Evolutionary conservation across 192 early-diverging fungal genomes (phyloP).

Genomic region (Rhizophagus clarus): DNA sequence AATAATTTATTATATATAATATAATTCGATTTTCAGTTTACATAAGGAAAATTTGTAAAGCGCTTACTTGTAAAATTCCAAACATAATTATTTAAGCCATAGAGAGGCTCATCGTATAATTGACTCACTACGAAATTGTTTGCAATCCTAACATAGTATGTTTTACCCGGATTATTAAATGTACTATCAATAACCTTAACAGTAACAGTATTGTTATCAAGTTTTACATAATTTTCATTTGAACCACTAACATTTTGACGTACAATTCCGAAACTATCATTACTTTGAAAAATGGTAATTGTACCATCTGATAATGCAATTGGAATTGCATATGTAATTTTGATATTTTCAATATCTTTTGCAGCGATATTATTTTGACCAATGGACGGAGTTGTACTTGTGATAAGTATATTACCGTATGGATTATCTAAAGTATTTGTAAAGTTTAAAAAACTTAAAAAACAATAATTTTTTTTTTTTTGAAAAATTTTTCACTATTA

Average conservation of each 20-base stretch:
- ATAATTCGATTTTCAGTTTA: background rate
- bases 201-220: background rate
- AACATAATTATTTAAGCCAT: background rate
- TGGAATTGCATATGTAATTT: background rate
- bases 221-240: background rate
- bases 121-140: slow-evolving; percentile 18
- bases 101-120: background rate
- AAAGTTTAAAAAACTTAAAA: background rate
- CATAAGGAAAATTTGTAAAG: background rate
- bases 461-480: background rate
- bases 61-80: slow-evolving; percentile 2
- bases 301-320: background rate
- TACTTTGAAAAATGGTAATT: slow-evolving; percentile 2
- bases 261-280: background rate
- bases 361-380: background rate
- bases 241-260: background rate
- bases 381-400: background rate
- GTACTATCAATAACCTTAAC: background rate
- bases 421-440: background rate
- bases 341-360: background rate
- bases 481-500: background rate
- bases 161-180: background rate
- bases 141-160: slow-evolving; percentile 8
- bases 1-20: no score
- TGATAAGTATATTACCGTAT: background rate